phyloP scores from a whole-genome alignment of 495 filamentous ascomycete species.

The Talaromyces nanjingensis region DNA sequence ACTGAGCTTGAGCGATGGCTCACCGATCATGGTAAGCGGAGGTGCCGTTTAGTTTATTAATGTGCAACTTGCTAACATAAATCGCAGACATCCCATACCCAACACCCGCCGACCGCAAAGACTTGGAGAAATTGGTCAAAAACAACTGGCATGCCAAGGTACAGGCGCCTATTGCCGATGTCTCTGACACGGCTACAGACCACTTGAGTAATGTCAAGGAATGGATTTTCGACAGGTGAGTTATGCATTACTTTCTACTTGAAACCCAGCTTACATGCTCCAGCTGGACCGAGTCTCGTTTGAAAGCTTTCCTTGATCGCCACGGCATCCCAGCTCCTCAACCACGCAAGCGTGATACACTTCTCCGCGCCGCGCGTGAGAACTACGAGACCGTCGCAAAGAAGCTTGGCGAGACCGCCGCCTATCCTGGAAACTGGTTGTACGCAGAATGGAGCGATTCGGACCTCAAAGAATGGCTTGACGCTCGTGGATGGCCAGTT shows the following conservation, averaged over 20 bases:
- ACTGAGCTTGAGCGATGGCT: constrained; percentile 97
- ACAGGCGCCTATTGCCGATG: constrained; percentile 64
- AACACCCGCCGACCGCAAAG: constrained; percentile 74
- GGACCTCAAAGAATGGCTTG: constrained; percentile 75
- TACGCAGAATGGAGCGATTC: constrained; percentile 82
- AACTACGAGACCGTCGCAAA: constrained; percentile 78
- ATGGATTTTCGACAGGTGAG: constrained; percentile 92
- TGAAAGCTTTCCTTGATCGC: constrained; percentile 89
- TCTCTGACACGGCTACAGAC: constrained; percentile 62
- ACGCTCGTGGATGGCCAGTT: constrained; percentile 78
- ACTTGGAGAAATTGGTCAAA: constrained; percentile 78
- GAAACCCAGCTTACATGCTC: not conserved
- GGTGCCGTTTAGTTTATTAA: not conserved
- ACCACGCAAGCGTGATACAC: constrained; percentile 75
- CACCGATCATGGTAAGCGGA: constrained; percentile 59
- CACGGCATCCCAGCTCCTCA: constrained; percentile 75
- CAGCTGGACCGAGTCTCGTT: constrained; percentile 76
- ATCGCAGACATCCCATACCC: constrained; percentile 69
- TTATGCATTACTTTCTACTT: constrained; percentile 12
- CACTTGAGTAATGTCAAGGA: constrained; percentile 68
- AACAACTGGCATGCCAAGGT: constrained; percentile 76
- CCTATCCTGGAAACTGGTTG: constrained; percentile 95
- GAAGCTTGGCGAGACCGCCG: constrained; percentile 71
- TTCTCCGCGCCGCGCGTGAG: constrained; percentile 68
- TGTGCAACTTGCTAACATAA: not conserved